These are phyloP conservation scores for Wallacemonas sp. DNA, from an alignment of 208 protist genomes.

Conservation along the genomic window DNA sequence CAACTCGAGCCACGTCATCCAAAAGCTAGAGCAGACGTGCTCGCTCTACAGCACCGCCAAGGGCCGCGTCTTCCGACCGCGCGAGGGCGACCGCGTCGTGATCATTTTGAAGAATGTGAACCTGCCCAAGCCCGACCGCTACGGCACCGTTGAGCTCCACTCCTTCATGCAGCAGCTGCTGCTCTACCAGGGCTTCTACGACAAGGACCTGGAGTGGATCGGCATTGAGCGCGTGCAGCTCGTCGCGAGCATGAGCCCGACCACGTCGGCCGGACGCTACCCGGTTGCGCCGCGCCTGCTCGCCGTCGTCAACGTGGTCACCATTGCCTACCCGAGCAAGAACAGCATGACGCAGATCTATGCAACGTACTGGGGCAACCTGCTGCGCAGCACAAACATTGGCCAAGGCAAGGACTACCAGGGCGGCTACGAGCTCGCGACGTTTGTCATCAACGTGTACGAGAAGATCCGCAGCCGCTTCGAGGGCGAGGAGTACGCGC, in stretches of 20 bases:
- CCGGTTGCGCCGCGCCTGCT: constrained; percentile 94
- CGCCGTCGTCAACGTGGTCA: constrained; percentile 91
- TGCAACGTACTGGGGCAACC: constrained; percentile 81
- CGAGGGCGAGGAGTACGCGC: constrained; percentile 93
- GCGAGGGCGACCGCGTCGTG: constrained; percentile 93
- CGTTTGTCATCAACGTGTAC: constrained; percentile 94
- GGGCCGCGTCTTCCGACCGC: constrained; percentile 94
- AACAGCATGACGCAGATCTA: constrained; percentile 93
- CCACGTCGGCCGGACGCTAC: constrained; percentile 90
- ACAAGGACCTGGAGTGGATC: constrained; percentile 97
- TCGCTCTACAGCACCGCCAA: constrained; percentile 72
- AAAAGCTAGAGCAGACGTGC: constrained; percentile 96
- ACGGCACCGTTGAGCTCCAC: constrained; percentile 97
- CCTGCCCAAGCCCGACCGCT: constrained; percentile 97
- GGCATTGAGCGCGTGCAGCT: constrained; percentile 94
- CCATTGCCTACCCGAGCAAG: constrained; percentile 91
- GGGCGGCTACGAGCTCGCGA: constrained; percentile 78
- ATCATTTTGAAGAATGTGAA: constrained; percentile 97
- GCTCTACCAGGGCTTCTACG: constrained; percentile 96
- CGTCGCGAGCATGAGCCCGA: constrained; percentile 95
- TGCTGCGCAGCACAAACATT: constrained; percentile 65
- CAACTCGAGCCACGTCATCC: constrained; percentile 90
- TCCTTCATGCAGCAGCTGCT: constrained; percentile 98
- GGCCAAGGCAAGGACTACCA: constrained; percentile 73
- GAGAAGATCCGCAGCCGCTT: constrained; percentile 90